Base-by-base conservation (phyloP, 495 filamentous ascomycete species). In the Copromyces sp. region DNA sequence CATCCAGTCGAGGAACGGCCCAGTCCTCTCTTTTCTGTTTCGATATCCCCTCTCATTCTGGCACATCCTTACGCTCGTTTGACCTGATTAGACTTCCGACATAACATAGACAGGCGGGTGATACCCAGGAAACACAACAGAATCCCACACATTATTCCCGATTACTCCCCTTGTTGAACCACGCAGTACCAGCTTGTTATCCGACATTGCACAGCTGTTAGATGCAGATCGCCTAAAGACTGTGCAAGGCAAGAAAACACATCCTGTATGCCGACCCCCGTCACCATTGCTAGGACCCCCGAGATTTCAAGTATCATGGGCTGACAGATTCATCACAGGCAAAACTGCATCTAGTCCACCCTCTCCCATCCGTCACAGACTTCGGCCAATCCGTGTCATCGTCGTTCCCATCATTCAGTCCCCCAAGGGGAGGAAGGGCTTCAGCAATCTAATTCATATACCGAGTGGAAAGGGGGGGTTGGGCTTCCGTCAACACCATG, bases 401-500 rank as follows among this genome's bases (percentile, higher is more conserved):
- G 7, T 35, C 17, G 24, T 24, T 32, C 53, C 53, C 29, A 9
- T 61, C 24, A 35, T 35, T 61, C 53, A 35, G 12, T 17, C 29
- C 12, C 53, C 1, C 4, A 53, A 53, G 45, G 20, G 44, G 44
- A 44, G 17, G n/a, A 45, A 45, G 2, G 8, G n/a, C 44, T 20
- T 24, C 44, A 20, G 0, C 44, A 42, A 47, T 47, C 44, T 53
- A 53, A 29, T 29, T 14, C 20, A 24, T 29, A 29, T 5, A 35
- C 12, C 14, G 29, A 61, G 29, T 35, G 53, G 53, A 16, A 5
- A 53, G 29, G 53, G 53, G 14, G 12, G 53, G 29, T 61, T 35
- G 53, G 29, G 29, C 24, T 61, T 16, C 39, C 40, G 74, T 68
- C 75, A 72, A 72, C 72, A 77, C 74, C 47, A 91, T 91, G 90